Base-by-base conservation (phyloP, 1,139 yeast species). In the Meyerozyma sp. region DNA sequence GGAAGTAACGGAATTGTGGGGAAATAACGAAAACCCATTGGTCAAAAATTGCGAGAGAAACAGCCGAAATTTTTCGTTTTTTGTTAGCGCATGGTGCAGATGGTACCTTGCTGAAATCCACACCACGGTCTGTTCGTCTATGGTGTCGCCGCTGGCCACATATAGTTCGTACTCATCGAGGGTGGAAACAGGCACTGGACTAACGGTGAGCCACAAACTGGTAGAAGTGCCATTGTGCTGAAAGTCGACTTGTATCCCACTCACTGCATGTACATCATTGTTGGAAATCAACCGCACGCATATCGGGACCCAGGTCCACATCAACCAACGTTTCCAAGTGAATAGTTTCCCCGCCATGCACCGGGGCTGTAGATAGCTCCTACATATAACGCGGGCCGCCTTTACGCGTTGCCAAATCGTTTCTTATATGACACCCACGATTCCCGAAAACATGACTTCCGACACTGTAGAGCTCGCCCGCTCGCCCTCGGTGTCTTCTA, bases 401-500 rank as follows among this genome's bases (percentile, higher is more conserved):
- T n/a, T 8, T 13, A 30, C 34, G 34, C 34, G 34, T 30, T 30
- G 10, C 34, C 34, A 16, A 21, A n/a, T 16, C 3, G 9, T 25
- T 25, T 14, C 21, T 11, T 7, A n/a, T 14, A 23, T 40, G 25
- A 28, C 18, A 13, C 16, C 9, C 18, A 29, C 16, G 18, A 11
- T 7, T 26, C 40, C 9, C 26, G 27, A 35, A 40, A 25, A 16
- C 26, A 28, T 25, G 34, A 18, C 38, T 13, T 23, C 41, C 5
- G 41, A 30, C 32, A 18, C 25, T 18, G 44, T 28, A 6, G 36
- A 26, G 5, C 39, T 42, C 16, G 40, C 47, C 29, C 46, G 43
- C 28, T 49, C 55, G 32, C 54, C 53, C 14, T 51, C 56, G 26
- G 38, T 52, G 8, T 53, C 66, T n/a, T 63, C 69, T 4, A 44